Evolutionary conservation across 345 rosid genomes (phyloP), one percentile per base, ranked within the genome.

Genomic region (Capsella bursapastoris): DNA sequence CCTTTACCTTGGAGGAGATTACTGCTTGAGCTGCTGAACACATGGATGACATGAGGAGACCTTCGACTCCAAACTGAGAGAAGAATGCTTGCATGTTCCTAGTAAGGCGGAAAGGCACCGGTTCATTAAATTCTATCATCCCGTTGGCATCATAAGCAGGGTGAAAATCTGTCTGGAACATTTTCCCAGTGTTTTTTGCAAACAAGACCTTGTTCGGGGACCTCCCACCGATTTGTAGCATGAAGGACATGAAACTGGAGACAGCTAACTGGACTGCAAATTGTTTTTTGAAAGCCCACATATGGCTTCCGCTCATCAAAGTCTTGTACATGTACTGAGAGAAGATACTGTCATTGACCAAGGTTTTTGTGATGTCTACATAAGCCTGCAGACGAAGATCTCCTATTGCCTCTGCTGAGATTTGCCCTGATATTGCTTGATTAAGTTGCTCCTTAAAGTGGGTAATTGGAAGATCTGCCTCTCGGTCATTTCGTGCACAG

Each of bases 261-360:
- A 96, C 92, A 14, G 97, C 99, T 86, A 96, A 76, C 84, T 96
- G 98, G 80, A 89, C 86, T 6, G 97, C 96, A 77, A 92, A 96
- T 79, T 96, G 99, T 81, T 96, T 96, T 72, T 92, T 96, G 84
- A 92, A 92, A 64, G 98, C 93, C 99, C 99, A 92, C 88, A 89
- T 87, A 78, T 92, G 99, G 78, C 88, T 92, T 45, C 91, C 97
- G 72, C 87, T 89, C 43, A 76, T 89, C 71, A 96, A 74, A 48
- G 89, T 92, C 80, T 96, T 92, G 88, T 92, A 89, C 98, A 90
- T 96, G 86, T 88, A 92, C 82, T 92, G 99, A 27, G 99, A 87
- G 69, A 96, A 92, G 71, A 96, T 90, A 76, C 86, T 79, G 68
- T 96, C 98, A 0, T 82, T 83, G 51, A 96, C 97, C 14, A 81